phyloP scores from a whole-genome alignment of 768 basidiomycete genomes.

The Boletus fagicola region DNA sequence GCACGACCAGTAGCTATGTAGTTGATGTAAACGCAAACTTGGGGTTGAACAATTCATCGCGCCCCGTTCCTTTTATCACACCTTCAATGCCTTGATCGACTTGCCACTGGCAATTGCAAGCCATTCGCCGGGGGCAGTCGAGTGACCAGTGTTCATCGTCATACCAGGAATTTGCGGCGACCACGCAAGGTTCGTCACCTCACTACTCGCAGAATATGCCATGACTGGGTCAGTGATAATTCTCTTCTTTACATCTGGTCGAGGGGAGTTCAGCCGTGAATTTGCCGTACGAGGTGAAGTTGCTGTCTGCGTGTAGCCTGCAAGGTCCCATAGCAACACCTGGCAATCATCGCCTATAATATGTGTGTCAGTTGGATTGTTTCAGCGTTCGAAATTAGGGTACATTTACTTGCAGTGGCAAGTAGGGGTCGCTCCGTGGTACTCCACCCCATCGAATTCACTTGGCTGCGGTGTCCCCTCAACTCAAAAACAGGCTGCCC shows the following conservation, averaged over 20 bases:
- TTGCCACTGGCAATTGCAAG: constrained; percentile 81
- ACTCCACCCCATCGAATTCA: constrained; percentile 92
- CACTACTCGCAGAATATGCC: constrained; percentile 75
- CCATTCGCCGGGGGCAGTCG: constrained; percentile 81
- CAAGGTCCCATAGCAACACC: constrained; percentile 90
- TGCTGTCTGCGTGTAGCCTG: constrained; percentile 56
- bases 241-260: constrained; percentile 77
- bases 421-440: constrained; percentile 78
- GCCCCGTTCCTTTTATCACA: constrained; percentile 40
- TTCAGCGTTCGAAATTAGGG: background rate
- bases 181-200: constrained; percentile 86
- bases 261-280: constrained; percentile 74
- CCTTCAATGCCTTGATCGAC: constrained; percentile 77
- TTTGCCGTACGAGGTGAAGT: constrained; percentile 68
- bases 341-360: constrained; percentile 86
- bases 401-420: constrained; percentile 77
- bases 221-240: constrained; percentile 75
- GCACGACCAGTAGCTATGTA: background rate
- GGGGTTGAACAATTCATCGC: background rate
- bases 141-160: constrained; percentile 71
- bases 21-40: background rate
- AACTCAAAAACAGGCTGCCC: constrained; percentile 94
- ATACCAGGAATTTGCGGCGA: constrained; percentile 80
- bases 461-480: constrained; percentile 72
- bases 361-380: background rate